phyloP scores from a whole-genome alignment of 208 protist species.

The Herpetomonas muscarum region DNA sequence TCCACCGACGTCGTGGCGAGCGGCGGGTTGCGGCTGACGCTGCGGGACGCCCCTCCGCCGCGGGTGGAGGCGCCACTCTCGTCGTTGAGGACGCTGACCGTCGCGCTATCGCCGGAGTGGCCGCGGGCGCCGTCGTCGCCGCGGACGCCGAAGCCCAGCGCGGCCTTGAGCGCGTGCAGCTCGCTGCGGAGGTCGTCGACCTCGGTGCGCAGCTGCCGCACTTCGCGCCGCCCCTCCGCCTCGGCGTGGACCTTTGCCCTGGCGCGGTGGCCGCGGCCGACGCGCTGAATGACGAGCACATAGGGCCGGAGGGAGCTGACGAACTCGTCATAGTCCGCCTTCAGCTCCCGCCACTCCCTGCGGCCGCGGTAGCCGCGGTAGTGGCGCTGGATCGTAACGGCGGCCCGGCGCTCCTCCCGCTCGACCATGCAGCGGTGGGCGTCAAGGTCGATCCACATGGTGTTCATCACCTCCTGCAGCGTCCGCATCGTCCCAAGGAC shows the following conservation, averaged over 20 bases:
- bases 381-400: slow-evolving; percentile 69
- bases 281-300: slow-evolving; percentile 35
- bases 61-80: too few species aligned
- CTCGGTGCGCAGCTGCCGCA: slow-evolving; percentile 23
- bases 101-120: background rate
- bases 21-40: too few species aligned
- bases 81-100: too few species aligned
- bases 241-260: slow-evolving; percentile 15
- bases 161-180: slow-evolving; percentile 30
- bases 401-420: slow-evolving; percentile 47
- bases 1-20: too few species aligned
- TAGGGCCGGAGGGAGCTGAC: slow-evolving; percentile 29
- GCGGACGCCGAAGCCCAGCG: slow-evolving; percentile 20
- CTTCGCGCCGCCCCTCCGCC: slow-evolving; percentile 9
- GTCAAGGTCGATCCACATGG: slow-evolving; percentile 63
- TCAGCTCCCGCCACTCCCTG: slow-evolving; percentile 32
- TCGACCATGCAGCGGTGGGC: slow-evolving; percentile 45
- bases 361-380: slow-evolving; percentile 67
- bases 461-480: slow-evolving; percentile 55
- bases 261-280: slow-evolving; percentile 26
- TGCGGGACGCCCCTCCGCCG: too few species aligned
- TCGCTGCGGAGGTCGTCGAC: slow-evolving; percentile 24
- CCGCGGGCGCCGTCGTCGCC: slow-evolving; percentile 22
- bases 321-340: slow-evolving; percentile 47
- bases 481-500: slow-evolving; percentile 41